Evolutionary conservation across 2,329 filamentous ascomycete genomes (phyloP), one percentile per base, ranked within the genome.

Genomic region (Sarocladium kiliense): DNA sequence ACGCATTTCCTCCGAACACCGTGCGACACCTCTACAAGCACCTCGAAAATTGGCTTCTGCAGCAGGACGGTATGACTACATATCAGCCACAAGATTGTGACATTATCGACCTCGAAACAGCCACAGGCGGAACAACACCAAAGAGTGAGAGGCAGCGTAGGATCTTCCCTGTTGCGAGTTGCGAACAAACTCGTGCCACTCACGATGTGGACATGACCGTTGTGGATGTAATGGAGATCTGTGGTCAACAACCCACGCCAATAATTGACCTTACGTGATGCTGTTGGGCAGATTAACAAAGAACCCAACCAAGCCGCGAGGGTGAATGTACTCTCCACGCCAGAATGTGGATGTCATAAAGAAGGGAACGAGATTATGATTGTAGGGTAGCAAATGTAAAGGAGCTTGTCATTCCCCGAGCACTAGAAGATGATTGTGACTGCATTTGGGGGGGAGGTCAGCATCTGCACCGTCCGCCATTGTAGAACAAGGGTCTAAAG

Each of bases 1-100:
- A 94, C 63, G 89, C 89, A 0, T 90, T 93, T 16, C 87, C 90
- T 0, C 82, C 88, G 0, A 71, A 71, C 26, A 77, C 79, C 0
- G 82, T 82, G 2, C 68, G 70, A 25, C 68, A 76, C 0, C 62
- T 84, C 0, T 82, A 78, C 58, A 63, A 65, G n/a, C 77, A 81
- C 50, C 61, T 84, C 9, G 66, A 74, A 18, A 58, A 65, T 7
- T 79, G 74, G 69, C 63, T 84, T 1, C 64, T 79, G 14, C 58
- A 65, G 1, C 63, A 72, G 19, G 80, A 83, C 54, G 65, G 69
- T 0, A 63, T 76, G 18, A 44, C 32, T 16, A 59, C 23, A 7
- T 61, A 59, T n/a, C 55, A 58, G 18, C 59, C 56, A 5, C 1
- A 51, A 25, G 10, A 21, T 21, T 21, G 12, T 10, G 47, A 51